These are phyloP conservation scores for Apiosordaria backusii DNA, from an alignment of 495 filamentous ascomycete genomes.

Conservation along the genomic window DNA sequence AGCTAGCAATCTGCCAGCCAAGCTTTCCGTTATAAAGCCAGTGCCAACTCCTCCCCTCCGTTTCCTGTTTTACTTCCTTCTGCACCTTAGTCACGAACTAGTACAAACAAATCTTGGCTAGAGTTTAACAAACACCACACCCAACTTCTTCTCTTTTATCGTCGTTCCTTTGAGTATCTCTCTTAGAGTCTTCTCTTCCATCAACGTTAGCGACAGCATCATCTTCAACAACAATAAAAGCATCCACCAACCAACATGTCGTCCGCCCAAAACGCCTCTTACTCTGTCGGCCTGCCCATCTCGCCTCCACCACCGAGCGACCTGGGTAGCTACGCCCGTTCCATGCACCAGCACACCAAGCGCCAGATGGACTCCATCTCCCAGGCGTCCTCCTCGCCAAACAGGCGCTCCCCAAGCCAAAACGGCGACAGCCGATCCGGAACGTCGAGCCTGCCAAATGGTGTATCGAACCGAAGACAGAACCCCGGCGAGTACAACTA, in stretches of 20 bases:
- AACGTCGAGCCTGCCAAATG: conserved; percentile 31
- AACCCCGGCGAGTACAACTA: conserved; percentile 21
- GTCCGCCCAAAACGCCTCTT: conserved; percentile 23
- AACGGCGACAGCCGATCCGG: conserved; percentile 23
- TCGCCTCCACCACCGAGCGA: conserved; percentile 43
- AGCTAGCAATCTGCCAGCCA: conserved; percentile 12
- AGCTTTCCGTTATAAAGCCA: conserved; percentile 28
- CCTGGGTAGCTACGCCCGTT: conserved; percentile 43
- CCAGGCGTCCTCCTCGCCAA: conserved; percentile 14
- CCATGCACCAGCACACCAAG: conserved; percentile 52
- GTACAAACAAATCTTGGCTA: background rate
- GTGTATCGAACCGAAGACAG: conserved; percentile 19
- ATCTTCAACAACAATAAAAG: background rate
- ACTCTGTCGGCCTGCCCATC: conserved; percentile 28
- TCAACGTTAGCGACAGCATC: background rate
- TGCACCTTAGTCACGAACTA: conserved; percentile 3
- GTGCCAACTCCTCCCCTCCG: conserved; percentile 8
- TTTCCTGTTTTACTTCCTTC: conserved; percentile 11
- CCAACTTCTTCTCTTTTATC: conserved; percentile 2
- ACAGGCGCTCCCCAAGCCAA: background rate
- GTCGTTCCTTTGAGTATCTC: background rate
- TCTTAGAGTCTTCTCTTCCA: background rate
- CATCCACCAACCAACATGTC: conserved; percentile 34
- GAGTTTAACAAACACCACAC: background rate
- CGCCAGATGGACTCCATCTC: conserved; percentile 48